phyloP scores from a whole-genome alignment of 2,329 filamentous ascomycete genomes.

The Talaromyces sp. region DNA sequence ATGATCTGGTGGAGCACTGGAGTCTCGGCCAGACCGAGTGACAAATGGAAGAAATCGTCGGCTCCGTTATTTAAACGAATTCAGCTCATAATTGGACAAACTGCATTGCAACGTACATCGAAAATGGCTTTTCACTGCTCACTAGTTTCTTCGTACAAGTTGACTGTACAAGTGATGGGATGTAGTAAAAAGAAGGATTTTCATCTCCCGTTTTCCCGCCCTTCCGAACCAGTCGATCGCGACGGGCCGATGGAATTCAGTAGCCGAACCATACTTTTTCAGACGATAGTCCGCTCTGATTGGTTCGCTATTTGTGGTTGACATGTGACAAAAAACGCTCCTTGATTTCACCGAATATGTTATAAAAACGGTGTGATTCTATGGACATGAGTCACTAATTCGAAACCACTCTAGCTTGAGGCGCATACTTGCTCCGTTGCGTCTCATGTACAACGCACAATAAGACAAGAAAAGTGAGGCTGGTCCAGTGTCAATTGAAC shows the following conservation, averaged over 20 bases:
- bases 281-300: not conserved
- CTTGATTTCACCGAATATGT: not conserved
- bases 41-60: not conserved
- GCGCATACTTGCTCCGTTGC: not conserved
- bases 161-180: not conserved
- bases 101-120: not conserved
- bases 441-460: constrained; percentile 2
- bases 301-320: not conserved
- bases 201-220: constrained; percentile 10
- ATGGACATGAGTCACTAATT: no score
- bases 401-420: not conserved
- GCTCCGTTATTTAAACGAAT: not conserved
- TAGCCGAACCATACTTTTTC: not conserved
- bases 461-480: constrained; percentile 2
- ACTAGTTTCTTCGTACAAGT: not conserved
- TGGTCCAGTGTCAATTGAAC: not conserved
- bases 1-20: not conserved
- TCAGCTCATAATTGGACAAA: not conserved
- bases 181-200: constrained; percentile 11
- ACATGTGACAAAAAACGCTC: constrained; percentile 1
- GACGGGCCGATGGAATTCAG: constrained; percentile 9
- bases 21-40: not conserved
- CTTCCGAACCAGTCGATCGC: constrained; percentile 13
- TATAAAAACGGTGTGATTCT: no score
- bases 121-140: not conserved